Base-by-base conservation (phyloP, 257 asterid species). In the Echites panduratus region DNA sequence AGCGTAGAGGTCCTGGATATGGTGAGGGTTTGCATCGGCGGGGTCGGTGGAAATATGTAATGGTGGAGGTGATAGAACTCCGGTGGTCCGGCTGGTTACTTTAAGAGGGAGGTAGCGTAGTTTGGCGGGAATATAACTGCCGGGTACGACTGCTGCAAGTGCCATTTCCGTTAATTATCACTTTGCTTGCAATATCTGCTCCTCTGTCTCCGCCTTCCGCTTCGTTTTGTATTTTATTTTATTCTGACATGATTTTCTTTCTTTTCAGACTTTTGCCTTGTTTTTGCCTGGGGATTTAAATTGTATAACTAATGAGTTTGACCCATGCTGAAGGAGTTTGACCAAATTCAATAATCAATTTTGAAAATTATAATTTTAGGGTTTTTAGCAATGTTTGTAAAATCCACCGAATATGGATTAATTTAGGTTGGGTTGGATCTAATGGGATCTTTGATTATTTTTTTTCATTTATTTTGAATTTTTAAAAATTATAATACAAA, bases 41-140 rank as follows among this genome's bases (percentile, higher is more conserved):
- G 83, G 87, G 67, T 89, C 85, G 45, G 97, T 83, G 77, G 98
- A 87, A 80, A 91, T 71, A 76, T 75, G 79, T 9, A 91, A 4
- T 4, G 91, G 85, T 67, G 92, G 99, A 43, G 86, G 83, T 22
- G 81, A 57, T 29, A 76, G 50, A 64, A 73, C 57, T 74, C 73
- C 67, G 5, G 68, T 24, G 38, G 32, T 71, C 62, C 70, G 75
- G 66, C 80, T 79, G 66, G 82, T 78, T 17, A 80, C 70, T 81
- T 71, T 80, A 24, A 72, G 85, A 41, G 84, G 35, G 43, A 74
- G 65, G 66, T 68, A 63, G 72, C 45, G 81, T 78, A 78, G 24
- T 79, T 76, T 80, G 88, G 92, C 80, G 84, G 90, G 89, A 84
- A 79, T 78, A 82, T 73, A 79, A 63, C 89, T 72, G 80, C 86